Evolutionary conservation across 1,284 basidiomycete species (phyloP).

Genomic region (Trametes hirsuta): DNA sequence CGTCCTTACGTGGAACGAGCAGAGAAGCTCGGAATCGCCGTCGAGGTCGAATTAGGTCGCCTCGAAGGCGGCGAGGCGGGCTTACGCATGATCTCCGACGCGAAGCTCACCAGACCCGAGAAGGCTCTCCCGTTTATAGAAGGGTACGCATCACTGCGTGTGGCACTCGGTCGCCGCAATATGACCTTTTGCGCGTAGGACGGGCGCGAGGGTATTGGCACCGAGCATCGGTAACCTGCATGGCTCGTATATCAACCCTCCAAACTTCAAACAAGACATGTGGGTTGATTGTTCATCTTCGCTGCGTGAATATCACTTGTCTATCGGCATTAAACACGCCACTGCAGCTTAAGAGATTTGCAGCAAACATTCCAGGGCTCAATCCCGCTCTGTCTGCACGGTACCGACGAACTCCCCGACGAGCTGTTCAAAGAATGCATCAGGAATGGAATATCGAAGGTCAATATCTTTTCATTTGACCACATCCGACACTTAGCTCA

Average conservation of each 20-base stretch:
- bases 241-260: conserved; percentile 49
- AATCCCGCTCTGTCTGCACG: conserved; percentile 48
- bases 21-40: conserved; percentile 43
- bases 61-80: conserved; percentile 55
- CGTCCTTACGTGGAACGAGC: conserved; percentile 50
- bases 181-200: conserved; percentile 31
- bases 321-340: not conserved
- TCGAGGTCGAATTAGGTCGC: conserved; percentile 55
- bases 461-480: conserved; percentile 3
- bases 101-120: conserved; percentile 48
- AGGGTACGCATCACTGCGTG: conserved; percentile 31
- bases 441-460: conserved; percentile 50
- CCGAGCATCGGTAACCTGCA: conserved; percentile 55
- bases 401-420: conserved; percentile 50
- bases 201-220: conserved; percentile 48
- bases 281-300: conserved; percentile 22
- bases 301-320: not conserved
- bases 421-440: conserved; percentile 49
- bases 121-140: conserved; percentile 49
- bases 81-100: conserved; percentile 49
- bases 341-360: conserved; percentile 41
- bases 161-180: not conserved
- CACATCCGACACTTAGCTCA: not conserved
- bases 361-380: conserved; percentile 39
- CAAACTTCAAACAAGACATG: conserved; percentile 52